Evolutionary conservation across 768 basidiomycete species (phyloP), one percentile per base, ranked within the genome.

Genomic region (Pleurotus citrinopileatus): DNA sequence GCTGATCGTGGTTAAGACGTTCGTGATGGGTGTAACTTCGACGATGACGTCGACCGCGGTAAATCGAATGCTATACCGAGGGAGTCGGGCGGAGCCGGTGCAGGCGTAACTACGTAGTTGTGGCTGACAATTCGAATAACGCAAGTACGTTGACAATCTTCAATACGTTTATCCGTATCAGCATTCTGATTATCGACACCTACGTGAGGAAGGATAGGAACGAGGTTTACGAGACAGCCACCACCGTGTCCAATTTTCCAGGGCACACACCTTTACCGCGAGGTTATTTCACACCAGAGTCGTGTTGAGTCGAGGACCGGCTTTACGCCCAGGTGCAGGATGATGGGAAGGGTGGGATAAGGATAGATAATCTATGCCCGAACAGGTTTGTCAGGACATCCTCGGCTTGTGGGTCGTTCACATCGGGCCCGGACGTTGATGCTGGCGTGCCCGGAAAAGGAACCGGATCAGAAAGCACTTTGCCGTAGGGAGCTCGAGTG

Each of bases 21-120:
- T 40, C 38, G 15, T 32, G 29, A 32, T 13, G 29, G 13, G n/a
- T n/a, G n/a, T 12, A 40, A 40, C 38, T 15, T 40, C 10, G 15
- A 40, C 19, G 20, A 50, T 50, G 48, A 50, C 48, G 48, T 50
- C 23, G 29, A 50, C 48, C 48, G 48, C 48, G 48, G 48, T 51
- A 51, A 51, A 51, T 36, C 32, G 8, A 37, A 23, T 36, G 48
- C 4, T 20, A 15, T 2, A 51, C 48, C 48, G 48, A 51, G 48
- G 48, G 29, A 34, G 48, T 51, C 48, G 48, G 34, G 29, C 48
- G 48, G 34, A 51, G 34, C 48, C 48, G 34, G 48, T 51, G 48
- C 34, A 34, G 19, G 23, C 34, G 48, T 28, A n/a, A 28, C 45
- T 8, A 47, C 20, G 17, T 36, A 19, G 48, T 37, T 28, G 48